A percentile compares a stretch with the other conserved stretches of the same genome.
These are phyloP conservation scores for Ophiostoma quercus DNA, from an alignment of 2,329 filamentous ascomycete species.

Conservation along the genomic window DNA sequence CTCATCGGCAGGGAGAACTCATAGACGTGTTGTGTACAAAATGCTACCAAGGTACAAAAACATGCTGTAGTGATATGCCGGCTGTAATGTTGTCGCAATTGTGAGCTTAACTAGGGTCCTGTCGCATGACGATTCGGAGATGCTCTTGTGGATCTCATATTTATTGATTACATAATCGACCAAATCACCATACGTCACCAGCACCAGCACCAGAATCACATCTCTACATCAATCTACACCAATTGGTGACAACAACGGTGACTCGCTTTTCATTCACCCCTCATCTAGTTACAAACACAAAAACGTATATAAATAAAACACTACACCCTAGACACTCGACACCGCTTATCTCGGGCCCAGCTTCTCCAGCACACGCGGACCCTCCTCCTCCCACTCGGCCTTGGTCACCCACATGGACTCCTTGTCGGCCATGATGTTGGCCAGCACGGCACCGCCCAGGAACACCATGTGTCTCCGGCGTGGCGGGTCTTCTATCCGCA, in stretches of 20 bases:
- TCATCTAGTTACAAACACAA: not conserved
- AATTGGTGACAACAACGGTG: not conserved
- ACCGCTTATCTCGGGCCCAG: constrained; percentile 63
- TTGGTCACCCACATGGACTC: constrained; percentile 99
- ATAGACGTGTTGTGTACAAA: not conserved
- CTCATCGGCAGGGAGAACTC: not conserved
- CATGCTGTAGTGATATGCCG: not conserved
- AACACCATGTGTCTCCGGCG: constrained; percentile 98
- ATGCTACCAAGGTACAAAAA: not conserved
- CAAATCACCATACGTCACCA: not conserved
- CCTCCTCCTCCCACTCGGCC: constrained; percentile 94
- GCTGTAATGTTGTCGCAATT: not conserved
- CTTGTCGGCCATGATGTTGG: constrained; percentile 99
- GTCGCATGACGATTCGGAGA: not conserved
- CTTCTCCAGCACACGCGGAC: constrained; percentile 78
- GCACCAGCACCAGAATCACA: not conserved
- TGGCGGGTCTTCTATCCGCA: constrained; percentile 95
- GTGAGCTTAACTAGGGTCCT: not conserved
- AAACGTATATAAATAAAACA: not conserved
- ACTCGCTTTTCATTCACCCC: not conserved
- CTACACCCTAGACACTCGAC: not conserved
- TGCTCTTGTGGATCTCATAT: not conserved
- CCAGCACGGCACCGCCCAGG: constrained; percentile 88
- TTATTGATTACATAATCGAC: not conserved
- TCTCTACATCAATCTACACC: not conserved